phyloP scores from a whole-genome alignment of 2,329 filamentous ascomycete genomes.

The Colletotrichum phormii region DNA sequence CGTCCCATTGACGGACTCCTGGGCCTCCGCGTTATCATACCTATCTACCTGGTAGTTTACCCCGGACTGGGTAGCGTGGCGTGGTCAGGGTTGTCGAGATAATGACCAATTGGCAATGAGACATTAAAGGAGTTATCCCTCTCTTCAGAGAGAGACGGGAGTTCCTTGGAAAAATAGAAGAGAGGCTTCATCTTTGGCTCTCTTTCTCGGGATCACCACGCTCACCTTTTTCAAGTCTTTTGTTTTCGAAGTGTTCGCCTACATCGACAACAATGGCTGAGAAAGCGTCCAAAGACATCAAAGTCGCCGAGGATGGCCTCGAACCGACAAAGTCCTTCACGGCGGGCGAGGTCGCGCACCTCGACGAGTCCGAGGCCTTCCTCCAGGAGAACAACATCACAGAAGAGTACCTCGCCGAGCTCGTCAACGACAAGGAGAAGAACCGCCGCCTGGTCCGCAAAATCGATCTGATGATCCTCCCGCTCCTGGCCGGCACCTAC shows the following conservation, averaged over 20 bases:
- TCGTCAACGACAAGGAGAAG: constrained; percentile 54
- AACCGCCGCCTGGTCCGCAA: constrained; percentile 51
- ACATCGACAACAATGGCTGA: constrained; percentile 11
- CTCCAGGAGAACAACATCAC: constrained; percentile 60
- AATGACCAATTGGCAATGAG: constrained; percentile 20
- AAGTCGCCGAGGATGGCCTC: constrained; percentile 30
- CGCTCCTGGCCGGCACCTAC: constrained; percentile 62
- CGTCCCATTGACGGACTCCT: constrained; percentile 1
- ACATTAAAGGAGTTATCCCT: constrained; percentile 23
- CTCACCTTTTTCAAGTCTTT: background rate
- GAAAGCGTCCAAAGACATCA: constrained; percentile 15
- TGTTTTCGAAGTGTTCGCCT: background rate
- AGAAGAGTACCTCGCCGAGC: constrained; percentile 52
- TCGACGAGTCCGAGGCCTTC: constrained; percentile 62
- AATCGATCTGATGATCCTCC: constrained; percentile 63
- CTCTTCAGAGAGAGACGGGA: background rate
- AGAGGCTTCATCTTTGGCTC: background rate
- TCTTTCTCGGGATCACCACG: background rate
- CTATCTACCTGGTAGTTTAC: constrained; percentile 13
- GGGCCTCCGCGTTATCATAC: constrained; percentile 15
- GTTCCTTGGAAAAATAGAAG: background rate
- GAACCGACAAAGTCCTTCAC: constrained; percentile 34
- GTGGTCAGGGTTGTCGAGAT: constrained; percentile 15
- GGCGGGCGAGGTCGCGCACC: constrained; percentile 41
- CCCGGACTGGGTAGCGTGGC: constrained; percentile 21